Evolutionary conservation across 352 stramenopile species (phyloP), one percentile per base, ranked within the genome.

Genomic region (Phytopythium helicoides): DNA sequence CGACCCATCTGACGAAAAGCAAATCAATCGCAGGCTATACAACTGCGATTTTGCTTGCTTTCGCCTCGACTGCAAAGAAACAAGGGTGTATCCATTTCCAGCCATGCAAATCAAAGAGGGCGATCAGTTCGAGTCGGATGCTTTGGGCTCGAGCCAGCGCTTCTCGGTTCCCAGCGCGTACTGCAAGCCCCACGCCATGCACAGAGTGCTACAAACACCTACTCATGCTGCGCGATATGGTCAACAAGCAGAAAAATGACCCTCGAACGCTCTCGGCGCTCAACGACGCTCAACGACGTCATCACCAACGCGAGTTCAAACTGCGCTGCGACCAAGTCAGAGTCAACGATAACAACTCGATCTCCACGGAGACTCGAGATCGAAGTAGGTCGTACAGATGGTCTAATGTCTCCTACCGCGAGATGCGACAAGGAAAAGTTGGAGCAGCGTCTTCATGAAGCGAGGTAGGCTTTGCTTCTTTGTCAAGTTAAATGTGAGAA

Each of bases 161-260:
- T 68, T 73, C 45, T 36, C 63, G 48, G 64, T 60, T 12, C 42
- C 49, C 56, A 46, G 3, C 52, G 58, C 11, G 34, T 51, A 1
- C 39, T 73, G 26, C 42, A 25, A 9, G 47, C 86, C 74, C 57
- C 81, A 87, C 38, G 66, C 61, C 21, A 56, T 88, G 47, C 77
- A 89, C 87, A 52, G 68, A 86, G 50, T 83, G 76, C 39, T 89
- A 87, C 62, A 78, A 84, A 53, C 77, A 90, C 39, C 53, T 90
- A 19, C 65, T 88, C 10, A 76, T 88, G 75, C 65, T 90, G 52
- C 73, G 77, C 14, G 80, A 90, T 10, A 65, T 88, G 34, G 73
- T 90, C 50, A 62, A 60, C 47, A 82, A 76, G 51, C 73, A 88
- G 31, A 62, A 60, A 33, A 71, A 60, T 35, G 80, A 90, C 18